phyloP scores from a whole-genome alignment of 192 early-diverging fungal species.

The Coemansia guatemalensis region DNA sequence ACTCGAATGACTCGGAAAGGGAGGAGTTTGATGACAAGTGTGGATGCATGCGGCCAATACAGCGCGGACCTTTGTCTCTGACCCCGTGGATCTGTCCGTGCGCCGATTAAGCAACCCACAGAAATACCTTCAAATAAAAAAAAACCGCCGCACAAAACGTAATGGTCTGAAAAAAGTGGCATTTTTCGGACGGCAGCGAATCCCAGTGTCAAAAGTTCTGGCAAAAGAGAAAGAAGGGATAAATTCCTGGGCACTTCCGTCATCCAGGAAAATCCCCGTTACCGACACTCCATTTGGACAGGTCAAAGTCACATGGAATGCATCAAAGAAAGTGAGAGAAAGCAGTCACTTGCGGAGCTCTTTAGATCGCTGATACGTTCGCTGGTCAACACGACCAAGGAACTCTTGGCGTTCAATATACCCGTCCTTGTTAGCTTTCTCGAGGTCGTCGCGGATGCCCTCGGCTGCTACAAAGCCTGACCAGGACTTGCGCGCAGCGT shows the following conservation, averaged over 20 bases:
- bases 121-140: neutral
- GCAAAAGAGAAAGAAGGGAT: too few relatives aligned
- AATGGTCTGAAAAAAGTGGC: neutral
- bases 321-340: too few relatives aligned
- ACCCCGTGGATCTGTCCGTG: neutral
- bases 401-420: slow-evolving; percentile 53
- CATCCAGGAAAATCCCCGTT: neutral
- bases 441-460: slow-evolving; percentile 51
- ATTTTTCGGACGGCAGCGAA: neutral
- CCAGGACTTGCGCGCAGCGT: slow-evolving; percentile 46
- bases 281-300: neutral
- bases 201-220: too few relatives aligned
- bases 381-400: slow-evolving; percentile 41
- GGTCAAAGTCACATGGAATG: neutral
- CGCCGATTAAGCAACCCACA: neutral
- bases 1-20: neutral
- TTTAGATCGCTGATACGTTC: slow-evolving; percentile 32
- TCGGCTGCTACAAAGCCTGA: slow-evolving; percentile 39
- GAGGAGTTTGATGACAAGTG: neutral
- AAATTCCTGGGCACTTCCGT: too few relatives aligned
- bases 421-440: slow-evolving; percentile 54
- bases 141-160: neutral
- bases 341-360: slow-evolving; percentile 16
- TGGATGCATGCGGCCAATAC: neutral
- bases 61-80: neutral